phyloP scores from a whole-genome alignment of 2,329 filamentous ascomycete species.

The Colletotrichum sp. region DNA sequence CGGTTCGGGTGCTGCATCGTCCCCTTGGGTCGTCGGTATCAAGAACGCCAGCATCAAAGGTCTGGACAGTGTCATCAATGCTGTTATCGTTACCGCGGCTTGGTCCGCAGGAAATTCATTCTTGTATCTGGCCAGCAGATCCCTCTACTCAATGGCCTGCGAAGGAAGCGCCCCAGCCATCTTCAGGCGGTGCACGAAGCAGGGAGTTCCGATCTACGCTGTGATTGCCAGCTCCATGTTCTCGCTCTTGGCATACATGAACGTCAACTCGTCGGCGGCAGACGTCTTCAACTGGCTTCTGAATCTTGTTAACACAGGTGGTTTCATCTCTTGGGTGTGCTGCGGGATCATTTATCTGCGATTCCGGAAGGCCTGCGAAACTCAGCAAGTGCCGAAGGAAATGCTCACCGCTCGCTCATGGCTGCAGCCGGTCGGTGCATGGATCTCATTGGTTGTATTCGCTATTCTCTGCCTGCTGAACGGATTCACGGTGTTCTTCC shows the following conservation, averaged over 20 bases:
- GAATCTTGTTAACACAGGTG: constrained; percentile 56
- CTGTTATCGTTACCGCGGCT: constrained; percentile 55
- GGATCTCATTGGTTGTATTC: constrained; percentile 55
- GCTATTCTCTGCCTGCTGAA: constrained; percentile 62
- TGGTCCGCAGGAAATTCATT: constrained; percentile 55
- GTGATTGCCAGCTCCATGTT: constrained; percentile 59
- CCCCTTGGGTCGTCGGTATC: constrained; percentile 55
- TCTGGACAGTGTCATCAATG: constrained; percentile 59
- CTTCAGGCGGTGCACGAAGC: neutral
- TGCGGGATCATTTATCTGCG: constrained; percentile 62
- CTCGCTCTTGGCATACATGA: constrained; percentile 65
- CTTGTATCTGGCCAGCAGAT: constrained; percentile 60
- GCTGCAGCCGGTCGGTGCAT: constrained; percentile 61
- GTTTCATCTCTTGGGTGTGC: constrained; percentile 59
- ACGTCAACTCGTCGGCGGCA: constrained; percentile 61
- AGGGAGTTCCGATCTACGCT: constrained; percentile 1
- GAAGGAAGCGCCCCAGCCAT: neutral
- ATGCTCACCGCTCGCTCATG: neutral
- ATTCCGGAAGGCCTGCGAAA: constrained; percentile 55
- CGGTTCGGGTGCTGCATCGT: constrained; percentile 38
- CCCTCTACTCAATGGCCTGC: constrained; percentile 34
- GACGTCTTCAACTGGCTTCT: constrained; percentile 68
- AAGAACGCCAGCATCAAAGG: constrained; percentile 56
- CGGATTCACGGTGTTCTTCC: constrained; percentile 69
- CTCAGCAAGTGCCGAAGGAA: constrained; percentile 40